Evolutionary conservation across 2,329 filamentous ascomycete species (phyloP), one percentile per base, ranked within the genome.

Genomic region (Aspergillus pseudoterreus): DNA sequence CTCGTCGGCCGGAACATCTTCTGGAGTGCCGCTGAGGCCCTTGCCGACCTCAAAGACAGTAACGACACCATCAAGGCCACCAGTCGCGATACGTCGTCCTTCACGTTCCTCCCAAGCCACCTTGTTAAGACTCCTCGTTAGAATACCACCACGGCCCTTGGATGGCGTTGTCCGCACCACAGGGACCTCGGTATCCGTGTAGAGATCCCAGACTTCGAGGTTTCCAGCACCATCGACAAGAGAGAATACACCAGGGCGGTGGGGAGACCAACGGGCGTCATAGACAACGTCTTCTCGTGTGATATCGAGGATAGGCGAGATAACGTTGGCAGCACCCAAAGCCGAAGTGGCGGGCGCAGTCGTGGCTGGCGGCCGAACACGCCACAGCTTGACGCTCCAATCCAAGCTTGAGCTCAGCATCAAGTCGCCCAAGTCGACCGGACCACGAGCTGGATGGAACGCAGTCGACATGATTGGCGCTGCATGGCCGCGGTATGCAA

Each of bases 301-400:
- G 65, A 99, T 90, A 57, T 97, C 91, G 11, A 97, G 80, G 22
- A 99, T 78, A 0, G 94, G 94, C 2, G 81, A 72, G 27, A 92
- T 84, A 1, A 73, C 67, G 55, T 82, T 77, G 12, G 75, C 71
- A 2, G 70, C 59, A 14, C 72, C 66, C 36, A 70, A 55, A 53
- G 68, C 54, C 42, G 70, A 63, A 50, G 71, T 65, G 49, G 64
- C 65, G 4, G 71, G 68, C 4, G 72, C 69, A 3, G 71, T 72
- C 1, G 70, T 72, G 10, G 60, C 77, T 60, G 68, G 71, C 38
- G 65, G 72, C 41, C 91, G 87, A 12, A 95, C 88, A 71, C 94
- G 94, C 94, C 94, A 99, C 14, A 99, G 78, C 74, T 95, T 96
- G 61, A 96, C 91, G 61, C 87, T 95, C 94, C 94, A 99, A 75